Evolutionary conservation across 768 basidiomycete species (phyloP).

Genomic region (Tylopilus plumbeoviolaceoides): DNA sequence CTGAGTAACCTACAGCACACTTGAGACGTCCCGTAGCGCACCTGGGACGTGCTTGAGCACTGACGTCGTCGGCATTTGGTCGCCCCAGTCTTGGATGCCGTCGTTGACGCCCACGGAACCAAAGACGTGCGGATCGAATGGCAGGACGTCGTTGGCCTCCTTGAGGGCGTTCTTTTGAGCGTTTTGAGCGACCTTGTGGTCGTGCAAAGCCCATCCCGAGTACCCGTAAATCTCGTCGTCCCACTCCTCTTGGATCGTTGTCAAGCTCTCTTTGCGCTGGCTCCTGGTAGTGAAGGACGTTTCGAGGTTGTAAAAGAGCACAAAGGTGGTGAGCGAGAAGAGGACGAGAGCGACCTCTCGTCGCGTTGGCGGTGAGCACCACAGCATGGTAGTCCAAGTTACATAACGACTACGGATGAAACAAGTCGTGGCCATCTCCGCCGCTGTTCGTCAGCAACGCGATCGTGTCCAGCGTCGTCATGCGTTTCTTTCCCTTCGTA

Average conservation of each 20-base stretch:
- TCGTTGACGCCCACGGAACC: conserved; percentile 41
- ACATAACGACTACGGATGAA: conserved; percentile 4
- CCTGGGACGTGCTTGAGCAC: conserved; percentile 65
- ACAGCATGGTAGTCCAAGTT: conserved; percentile 40
- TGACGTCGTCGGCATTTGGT: conserved; percentile 51
- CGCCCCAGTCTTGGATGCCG: conserved; percentile 53
- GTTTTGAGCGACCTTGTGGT: conserved; percentile 54
- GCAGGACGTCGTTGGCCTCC: conserved; percentile 17
- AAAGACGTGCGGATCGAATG: conserved; percentile 17
- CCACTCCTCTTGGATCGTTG: conserved; percentile 33
- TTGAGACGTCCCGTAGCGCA: conserved; percentile 23
- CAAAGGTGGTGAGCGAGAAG: conserved; percentile 59
- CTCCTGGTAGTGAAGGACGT: conserved; percentile 52
- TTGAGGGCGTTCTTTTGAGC: conserved; percentile 43
- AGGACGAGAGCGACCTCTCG: conserved; percentile 71
- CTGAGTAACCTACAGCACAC: neutral
- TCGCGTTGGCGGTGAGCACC: conserved; percentile 63
- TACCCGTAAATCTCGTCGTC: conserved; percentile 65
- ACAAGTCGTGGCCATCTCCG: conserved; percentile 7
- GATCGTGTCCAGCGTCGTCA: conserved; percentile 29
- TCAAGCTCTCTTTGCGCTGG: conserved; percentile 24
- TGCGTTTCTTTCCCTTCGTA: conserved; percentile 54
- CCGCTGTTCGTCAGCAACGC: conserved; percentile 19
- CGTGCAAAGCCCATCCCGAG: conserved; percentile 55
- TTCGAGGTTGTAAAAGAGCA: conserved; percentile 74